Conservation (phyloP, 345 rosid species). For the Citrus glauca region DNA sequence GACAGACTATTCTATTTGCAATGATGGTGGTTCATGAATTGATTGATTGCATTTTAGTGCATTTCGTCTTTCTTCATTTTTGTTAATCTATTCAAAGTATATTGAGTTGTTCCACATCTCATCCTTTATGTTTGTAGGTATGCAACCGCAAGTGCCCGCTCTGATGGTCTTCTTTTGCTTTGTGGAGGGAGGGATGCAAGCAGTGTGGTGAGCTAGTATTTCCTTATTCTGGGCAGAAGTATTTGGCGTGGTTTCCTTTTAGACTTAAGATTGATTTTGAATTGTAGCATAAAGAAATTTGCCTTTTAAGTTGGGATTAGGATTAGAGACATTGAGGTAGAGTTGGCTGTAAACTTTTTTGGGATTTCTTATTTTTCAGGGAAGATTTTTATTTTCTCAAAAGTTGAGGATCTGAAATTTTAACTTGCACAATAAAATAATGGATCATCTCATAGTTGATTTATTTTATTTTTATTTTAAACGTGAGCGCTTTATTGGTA, state of each 20-base stretch:
- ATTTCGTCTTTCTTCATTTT: not conserved
- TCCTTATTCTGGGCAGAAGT: not conserved
- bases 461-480: not conserved
- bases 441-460: not conserved
- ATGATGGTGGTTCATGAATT: not conserved
- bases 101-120: constrained; percentile 10
- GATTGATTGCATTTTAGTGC: not conserved
- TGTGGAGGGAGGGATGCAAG: constrained; percentile 98
- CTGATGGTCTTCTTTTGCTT: constrained; percentile 98
- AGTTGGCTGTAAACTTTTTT: not conserved
- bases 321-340: not conserved
- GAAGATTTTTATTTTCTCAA: not conserved
- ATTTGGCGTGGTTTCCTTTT: not conserved
- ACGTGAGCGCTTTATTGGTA: not conserved
- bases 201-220: constrained; percentile 73
- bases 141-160: constrained; percentile 99
- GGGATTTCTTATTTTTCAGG: not conserved
- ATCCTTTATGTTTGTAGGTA: constrained; percentile 54
- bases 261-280: not conserved
- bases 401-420: not conserved
- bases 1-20: not conserved
- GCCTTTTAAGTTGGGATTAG: not conserved
- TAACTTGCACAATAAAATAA: not conserved
- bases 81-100: not conserved
- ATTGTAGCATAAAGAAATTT: not conserved